These are phyloP conservation scores for Podaxis sp. DNA, from an alignment of 768 basidiomycete genomes.

Conservation along the genomic window DNA sequence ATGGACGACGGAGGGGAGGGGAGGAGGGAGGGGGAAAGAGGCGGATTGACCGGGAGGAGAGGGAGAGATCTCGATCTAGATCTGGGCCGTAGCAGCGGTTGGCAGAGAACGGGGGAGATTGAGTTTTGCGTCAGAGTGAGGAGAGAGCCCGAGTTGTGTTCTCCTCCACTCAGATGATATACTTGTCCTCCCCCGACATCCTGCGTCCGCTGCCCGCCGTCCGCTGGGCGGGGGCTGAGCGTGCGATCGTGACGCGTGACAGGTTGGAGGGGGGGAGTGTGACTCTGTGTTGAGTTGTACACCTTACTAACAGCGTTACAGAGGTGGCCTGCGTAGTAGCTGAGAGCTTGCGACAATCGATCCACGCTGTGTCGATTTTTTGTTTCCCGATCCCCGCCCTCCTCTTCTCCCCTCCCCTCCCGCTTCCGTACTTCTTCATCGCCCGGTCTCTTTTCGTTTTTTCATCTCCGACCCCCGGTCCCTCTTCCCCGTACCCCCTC, in stretches of 20 bases:
- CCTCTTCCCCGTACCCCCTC: neutral
- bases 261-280: conserved; percentile 2
- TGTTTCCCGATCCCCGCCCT: conserved; percentile 15
- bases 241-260: conserved; percentile 16
- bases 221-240: conserved; percentile 12
- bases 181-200: neutral
- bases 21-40: neutral
- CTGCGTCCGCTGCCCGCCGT: conserved; percentile 6
- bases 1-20: neutral
- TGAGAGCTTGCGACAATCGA: conserved; percentile 17
- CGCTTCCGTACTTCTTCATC: conserved; percentile 3
- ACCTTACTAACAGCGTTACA: conserved; percentile 17
- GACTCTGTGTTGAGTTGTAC: conserved; percentile 12
- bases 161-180: neutral
- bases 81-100: conserved; percentile 16
- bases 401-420: conserved; percentile 14
- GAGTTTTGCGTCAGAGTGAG: conserved; percentile 13
- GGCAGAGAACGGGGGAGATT: conserved; percentile 12
- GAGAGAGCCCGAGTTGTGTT: conserved; percentile 4
- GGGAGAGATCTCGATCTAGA: conserved; percentile 14
- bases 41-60: neutral
- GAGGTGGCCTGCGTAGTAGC: conserved; percentile 15
- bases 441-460: conserved; percentile 12
- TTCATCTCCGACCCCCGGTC: conserved; percentile 6
- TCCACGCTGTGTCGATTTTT: conserved; percentile 15